Conservation (phyloP, 2,329 filamentous ascomycete genomes). For the Fusarium heterosporum region DNA sequence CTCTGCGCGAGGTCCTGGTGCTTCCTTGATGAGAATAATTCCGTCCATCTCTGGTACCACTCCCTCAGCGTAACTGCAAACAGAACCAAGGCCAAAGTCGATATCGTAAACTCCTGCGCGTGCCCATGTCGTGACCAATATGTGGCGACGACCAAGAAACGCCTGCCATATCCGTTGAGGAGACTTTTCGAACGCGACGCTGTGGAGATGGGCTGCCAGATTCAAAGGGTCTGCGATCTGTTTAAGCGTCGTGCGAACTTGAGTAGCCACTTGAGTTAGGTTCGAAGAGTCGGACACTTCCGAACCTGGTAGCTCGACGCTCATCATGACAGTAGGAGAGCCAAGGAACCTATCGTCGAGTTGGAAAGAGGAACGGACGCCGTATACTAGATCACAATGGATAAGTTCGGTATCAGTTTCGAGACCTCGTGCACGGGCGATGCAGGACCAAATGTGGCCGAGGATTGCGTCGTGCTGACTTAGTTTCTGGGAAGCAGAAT, state of each 20-base stretch:
- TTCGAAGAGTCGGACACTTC: neutral
- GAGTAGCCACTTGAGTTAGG: neutral
- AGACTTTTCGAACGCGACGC: conserved; percentile 39
- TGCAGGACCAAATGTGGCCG: conserved; percentile 46
- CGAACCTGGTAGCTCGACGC: conserved; percentile 33
- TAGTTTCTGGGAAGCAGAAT: neutral
- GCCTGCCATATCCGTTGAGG: conserved; percentile 48
- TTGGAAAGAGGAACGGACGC: conserved; percentile 27
- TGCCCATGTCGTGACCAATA: conserved; percentile 46
- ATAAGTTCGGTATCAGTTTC: conserved; percentile 11
- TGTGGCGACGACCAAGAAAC: conserved; percentile 41
- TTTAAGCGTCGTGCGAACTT: conserved; percentile 34
- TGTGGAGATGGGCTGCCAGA: conserved; percentile 36
- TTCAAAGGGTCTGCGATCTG: conserved; percentile 2
- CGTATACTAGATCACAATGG: conserved; percentile 42
- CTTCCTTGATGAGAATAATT: conserved; percentile 42
- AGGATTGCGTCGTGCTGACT: conserved; percentile 44
- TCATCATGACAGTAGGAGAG: conserved; percentile 43
- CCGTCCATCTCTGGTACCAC: conserved; percentile 43
- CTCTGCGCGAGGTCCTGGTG: neutral
- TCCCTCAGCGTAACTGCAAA: conserved; percentile 38
- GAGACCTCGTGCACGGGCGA: conserved; percentile 37
- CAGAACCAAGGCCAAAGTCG: conserved; percentile 40
- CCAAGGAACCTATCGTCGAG: conserved; percentile 34
- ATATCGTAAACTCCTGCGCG: conserved; percentile 44